phyloP scores from a whole-genome alignment of 2,329 filamentous ascomycete genomes.

The Hysterium pulicare region DNA sequence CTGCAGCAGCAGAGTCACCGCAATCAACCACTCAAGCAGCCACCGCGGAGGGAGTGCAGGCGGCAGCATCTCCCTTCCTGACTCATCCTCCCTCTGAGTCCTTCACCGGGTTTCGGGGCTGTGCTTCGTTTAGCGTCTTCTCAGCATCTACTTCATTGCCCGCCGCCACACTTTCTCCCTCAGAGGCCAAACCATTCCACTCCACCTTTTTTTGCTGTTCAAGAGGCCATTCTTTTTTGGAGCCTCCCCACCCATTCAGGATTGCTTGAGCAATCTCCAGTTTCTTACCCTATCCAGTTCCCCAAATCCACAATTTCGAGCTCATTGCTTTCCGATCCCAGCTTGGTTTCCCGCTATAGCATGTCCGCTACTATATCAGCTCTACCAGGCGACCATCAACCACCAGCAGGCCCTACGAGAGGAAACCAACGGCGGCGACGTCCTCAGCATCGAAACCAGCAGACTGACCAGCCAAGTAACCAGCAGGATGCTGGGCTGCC shows the following conservation, averaged over 20 bases:
- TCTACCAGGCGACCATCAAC: slow-evolving; percentile 9
- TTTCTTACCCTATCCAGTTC: too few species aligned
- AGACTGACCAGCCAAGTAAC: slow-evolving; percentile 12
- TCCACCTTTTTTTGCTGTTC: slow-evolving; percentile 19
- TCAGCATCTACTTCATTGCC: slow-evolving; percentile 1
- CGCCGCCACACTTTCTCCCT: slow-evolving; percentile 7
- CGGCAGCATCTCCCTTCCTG: not conserved
- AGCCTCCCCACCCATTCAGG: too few species aligned
- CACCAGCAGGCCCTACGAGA: slow-evolving; percentile 13
- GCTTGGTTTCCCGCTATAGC: not conserved
- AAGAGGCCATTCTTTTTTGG: slow-evolving; percentile 26
- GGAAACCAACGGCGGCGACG: slow-evolving; percentile 18
- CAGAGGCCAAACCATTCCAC: slow-evolving; percentile 1
- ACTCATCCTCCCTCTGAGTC: slow-evolving; percentile 1
- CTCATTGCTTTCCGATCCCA: too few species aligned
- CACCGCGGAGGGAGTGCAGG: too few species aligned
- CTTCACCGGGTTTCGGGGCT: not conserved
- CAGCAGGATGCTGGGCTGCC: slow-evolving; percentile 12
- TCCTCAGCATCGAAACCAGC: slow-evolving; percentile 21
- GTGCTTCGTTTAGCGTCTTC: slow-evolving; percentile 6
- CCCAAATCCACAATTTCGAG: too few species aligned
- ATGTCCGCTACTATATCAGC: slow-evolving; percentile 18
- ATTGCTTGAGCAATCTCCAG: too few species aligned
- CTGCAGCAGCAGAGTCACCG: too few species aligned
- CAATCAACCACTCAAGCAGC: too few species aligned